Conservation (phyloP, 495 filamentous ascomycete species). For the Penicillium bovifimosum region DNA sequence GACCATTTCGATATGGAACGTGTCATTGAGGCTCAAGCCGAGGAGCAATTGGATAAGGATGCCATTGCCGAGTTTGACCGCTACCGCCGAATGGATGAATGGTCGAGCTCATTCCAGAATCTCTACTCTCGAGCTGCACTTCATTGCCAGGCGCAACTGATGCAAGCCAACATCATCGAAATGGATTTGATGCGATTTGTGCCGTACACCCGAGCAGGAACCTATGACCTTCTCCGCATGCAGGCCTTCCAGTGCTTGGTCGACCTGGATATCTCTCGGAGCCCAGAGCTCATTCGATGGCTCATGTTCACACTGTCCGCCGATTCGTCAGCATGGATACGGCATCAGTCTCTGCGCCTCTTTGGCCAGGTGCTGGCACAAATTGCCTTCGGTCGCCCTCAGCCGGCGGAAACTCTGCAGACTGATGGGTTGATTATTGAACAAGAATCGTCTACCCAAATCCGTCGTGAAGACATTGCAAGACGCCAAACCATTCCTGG, state of each 20-base stretch:
- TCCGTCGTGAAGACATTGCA: conserved; percentile 61
- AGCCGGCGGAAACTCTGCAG: conserved; percentile 24
- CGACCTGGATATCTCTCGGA: conserved; percentile 66
- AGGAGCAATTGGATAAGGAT: conserved; percentile 58
- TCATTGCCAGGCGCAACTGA: conserved; percentile 66
- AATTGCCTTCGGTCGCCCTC: conserved; percentile 67
- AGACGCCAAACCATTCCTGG: conserved; percentile 71
- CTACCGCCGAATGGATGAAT: conserved; percentile 89
- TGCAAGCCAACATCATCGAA: conserved; percentile 63
- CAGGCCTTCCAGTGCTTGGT: conserved; percentile 78
- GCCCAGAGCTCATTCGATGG: conserved; percentile 57
- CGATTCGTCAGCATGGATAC: conserved; percentile 77
- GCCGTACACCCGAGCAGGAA: conserved; percentile 72
- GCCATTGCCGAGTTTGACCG: conserved; percentile 83
- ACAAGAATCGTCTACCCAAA: conserved; percentile 61
- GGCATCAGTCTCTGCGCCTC: conserved; percentile 58
- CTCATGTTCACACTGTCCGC: conserved; percentile 66
- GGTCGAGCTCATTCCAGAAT: conserved; percentile 87
- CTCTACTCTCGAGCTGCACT: conserved; percentile 79
- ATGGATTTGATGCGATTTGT: conserved; percentile 62
- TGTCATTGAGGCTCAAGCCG: conserved; percentile 50
- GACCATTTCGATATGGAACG: conserved; percentile 45
- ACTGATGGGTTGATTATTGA: conserved; percentile 74
- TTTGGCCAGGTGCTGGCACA: conserved; percentile 70
- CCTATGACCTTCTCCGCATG: conserved; percentile 71